Percentiles rank a stretch among this genome's conserved stretches.
Evolutionary conservation across 495 filamentous ascomycete species (phyloP).

Genomic region (Aspergillus nanangensis): DNA sequence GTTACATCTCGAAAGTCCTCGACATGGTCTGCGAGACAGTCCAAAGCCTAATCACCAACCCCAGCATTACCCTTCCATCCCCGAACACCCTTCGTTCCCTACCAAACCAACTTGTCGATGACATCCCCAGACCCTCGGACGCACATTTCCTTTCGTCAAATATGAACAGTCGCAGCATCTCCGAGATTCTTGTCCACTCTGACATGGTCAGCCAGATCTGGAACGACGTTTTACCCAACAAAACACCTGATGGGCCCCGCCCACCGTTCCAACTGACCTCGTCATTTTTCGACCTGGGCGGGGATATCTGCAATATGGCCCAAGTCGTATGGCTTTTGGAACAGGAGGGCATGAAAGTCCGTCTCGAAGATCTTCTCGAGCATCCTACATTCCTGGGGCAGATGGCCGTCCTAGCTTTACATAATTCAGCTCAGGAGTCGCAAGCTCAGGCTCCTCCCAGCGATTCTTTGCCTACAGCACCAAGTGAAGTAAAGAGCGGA

Average conservation of each 20-base stretch:
- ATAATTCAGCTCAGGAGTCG: conserved; percentile 22
- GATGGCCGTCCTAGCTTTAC: conserved; percentile 39
- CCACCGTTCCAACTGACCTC: conserved; percentile 39
- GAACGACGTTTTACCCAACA: conserved; percentile 43
- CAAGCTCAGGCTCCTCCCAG: background rate
- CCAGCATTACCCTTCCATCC: conserved; percentile 38
- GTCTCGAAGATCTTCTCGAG: conserved; percentile 47
- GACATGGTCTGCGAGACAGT: conserved; percentile 47
- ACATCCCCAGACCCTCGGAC: conserved; percentile 21
- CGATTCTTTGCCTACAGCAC: background rate
- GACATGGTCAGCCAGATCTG: conserved; percentile 45
- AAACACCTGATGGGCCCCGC: conserved; percentile 11
- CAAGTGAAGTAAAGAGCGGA: conserved; percentile 1
- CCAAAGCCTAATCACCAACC: conserved; percentile 40
- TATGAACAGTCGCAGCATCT: conserved; percentile 38
- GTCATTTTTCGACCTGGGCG: conserved; percentile 50
- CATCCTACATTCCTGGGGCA: conserved; percentile 47
- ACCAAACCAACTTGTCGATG: conserved; percentile 25
- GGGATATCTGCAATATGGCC: conserved; percentile 49
- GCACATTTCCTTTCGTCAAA: conserved; percentile 31
- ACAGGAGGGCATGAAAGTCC: conserved; percentile 44
- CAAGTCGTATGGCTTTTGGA: conserved; percentile 44
- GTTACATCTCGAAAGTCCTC: conserved; percentile 40
- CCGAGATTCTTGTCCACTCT: conserved; percentile 43
- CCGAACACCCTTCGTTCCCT: conserved; percentile 34